Conservation (phyloP, 495 filamentous ascomycete species). For the Talaromyces liani region DNA sequence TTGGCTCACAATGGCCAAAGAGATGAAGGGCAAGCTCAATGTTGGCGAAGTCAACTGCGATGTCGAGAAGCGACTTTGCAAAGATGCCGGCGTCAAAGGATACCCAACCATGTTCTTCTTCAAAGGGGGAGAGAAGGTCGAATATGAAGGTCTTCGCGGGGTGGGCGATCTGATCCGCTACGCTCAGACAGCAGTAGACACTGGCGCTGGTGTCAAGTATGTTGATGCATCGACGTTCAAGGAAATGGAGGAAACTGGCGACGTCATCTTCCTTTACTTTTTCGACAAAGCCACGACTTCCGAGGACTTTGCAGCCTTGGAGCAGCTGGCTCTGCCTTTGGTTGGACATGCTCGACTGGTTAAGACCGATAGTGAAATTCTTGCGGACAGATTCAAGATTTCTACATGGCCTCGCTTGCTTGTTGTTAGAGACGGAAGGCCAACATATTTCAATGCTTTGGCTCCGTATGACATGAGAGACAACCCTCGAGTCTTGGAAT, state of each 20-base stretch:
- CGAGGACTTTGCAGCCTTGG: constrained; percentile 86
- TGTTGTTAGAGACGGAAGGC: constrained; percentile 79
- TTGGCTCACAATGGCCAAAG: constrained; percentile 83
- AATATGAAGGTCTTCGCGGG: constrained; percentile 88
- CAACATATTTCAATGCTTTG: constrained; percentile 79
- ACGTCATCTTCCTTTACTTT: constrained; percentile 94
- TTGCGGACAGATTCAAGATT: constrained; percentile 82
- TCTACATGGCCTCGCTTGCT: constrained; percentile 89
- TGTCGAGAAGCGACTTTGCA: constrained; percentile 72
- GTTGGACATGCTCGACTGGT: constrained; percentile 89
- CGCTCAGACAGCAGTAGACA: constrained; percentile 75
- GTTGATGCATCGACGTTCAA: constrained; percentile 71
- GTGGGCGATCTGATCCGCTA: constrained; percentile 84
- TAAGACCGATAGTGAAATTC: constrained; percentile 67
- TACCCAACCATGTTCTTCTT: constrained; percentile 94
- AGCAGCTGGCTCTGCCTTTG: constrained; percentile 74
- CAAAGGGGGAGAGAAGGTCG: constrained; percentile 81
- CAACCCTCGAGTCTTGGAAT: constrained; percentile 66
- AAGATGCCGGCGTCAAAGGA: constrained; percentile 67
- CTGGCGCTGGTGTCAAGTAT: constrained; percentile 68
- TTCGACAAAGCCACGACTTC: constrained; percentile 89
- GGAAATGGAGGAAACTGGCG: constrained; percentile 82
- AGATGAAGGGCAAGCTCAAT: constrained; percentile 81
- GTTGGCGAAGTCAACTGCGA: constrained; percentile 97
- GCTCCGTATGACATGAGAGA: constrained; percentile 88